A percentile compares a stretch with the other conserved stretches of the same genome.
phyloP scores from a whole-genome alignment of 2,329 filamentous ascomycete species.

The Fonsecaea multimorphosa region DNA sequence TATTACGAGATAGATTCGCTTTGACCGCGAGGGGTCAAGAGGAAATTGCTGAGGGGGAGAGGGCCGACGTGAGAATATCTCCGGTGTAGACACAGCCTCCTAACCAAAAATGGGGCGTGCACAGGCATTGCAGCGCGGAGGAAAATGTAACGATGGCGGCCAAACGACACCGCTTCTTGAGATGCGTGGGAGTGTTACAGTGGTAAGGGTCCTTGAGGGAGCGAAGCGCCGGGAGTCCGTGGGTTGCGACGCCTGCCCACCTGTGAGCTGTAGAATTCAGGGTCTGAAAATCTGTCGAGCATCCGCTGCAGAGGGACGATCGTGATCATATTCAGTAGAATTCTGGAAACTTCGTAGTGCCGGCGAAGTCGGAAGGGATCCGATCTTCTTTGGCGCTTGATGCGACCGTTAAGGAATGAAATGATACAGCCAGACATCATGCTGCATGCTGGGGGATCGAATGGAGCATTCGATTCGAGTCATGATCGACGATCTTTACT shows the following conservation, averaged over 20 bases:
- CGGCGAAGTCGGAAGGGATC: conserved; percentile 3
- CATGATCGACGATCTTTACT: neutral
- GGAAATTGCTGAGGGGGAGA: neutral
- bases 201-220: neutral
- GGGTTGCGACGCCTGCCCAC: neutral
- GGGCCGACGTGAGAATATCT: neutral
- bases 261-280: neutral
- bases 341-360: conserved; percentile 1
- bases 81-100: neutral
- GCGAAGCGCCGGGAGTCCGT: neutral
- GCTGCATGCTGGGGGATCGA: neutral
- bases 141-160: neutral
- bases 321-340: neutral
- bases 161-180: neutral
- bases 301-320: neutral
- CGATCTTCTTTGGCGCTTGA: neutral
- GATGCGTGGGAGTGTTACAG: neutral
- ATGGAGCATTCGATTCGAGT: neutral
- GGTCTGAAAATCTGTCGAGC: neutral
- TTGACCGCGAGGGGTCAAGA: neutral
- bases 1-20: neutral
- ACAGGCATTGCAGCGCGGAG: neutral
- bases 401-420: neutral
- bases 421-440: neutral
- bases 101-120: neutral